These are phyloP conservation scores for Podospora tetraspora DNA, from an alignment of 495 filamentous ascomycete genomes.

Conservation along the genomic window DNA sequence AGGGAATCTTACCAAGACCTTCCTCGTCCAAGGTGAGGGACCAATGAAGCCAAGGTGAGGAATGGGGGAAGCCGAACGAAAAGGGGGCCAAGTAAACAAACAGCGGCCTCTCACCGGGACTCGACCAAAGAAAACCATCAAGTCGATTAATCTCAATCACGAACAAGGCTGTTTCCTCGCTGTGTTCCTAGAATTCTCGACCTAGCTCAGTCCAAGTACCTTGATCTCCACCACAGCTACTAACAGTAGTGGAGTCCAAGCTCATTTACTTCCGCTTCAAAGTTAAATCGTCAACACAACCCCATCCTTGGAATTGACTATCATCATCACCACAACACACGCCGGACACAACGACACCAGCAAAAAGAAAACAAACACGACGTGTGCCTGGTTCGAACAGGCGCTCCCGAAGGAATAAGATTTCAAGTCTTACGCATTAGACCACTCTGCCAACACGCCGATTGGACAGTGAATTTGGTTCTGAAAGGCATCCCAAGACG, in stretches of 20 bases:
- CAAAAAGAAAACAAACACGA: background rate
- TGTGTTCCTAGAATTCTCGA: background rate
- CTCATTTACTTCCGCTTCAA: too few relatives aligned
- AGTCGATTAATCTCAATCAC: background rate
- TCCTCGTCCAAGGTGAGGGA: background rate
- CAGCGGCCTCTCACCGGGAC: background rate
- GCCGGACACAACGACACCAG: background rate
- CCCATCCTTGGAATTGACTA: background rate
- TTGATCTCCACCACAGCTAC: too few relatives aligned
- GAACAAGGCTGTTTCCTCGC: background rate
- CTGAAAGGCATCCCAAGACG: background rate
- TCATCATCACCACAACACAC: background rate
- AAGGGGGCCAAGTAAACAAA: background rate
- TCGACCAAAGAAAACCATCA: background rate
- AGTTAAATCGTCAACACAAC: background rate
- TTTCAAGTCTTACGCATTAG: background rate
- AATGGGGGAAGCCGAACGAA: background rate
- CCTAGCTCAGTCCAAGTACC: too few relatives aligned
- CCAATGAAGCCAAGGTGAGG: background rate
- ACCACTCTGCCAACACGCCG: background rate
- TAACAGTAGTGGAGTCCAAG: background rate
- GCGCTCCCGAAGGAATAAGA: background rate
- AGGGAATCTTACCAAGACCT: background rate
- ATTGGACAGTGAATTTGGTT: background rate
- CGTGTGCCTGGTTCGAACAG: background rate